Base-by-base conservation (phyloP, 2,329 filamentous ascomycete species). In the Orbilia oligospora region DNA sequence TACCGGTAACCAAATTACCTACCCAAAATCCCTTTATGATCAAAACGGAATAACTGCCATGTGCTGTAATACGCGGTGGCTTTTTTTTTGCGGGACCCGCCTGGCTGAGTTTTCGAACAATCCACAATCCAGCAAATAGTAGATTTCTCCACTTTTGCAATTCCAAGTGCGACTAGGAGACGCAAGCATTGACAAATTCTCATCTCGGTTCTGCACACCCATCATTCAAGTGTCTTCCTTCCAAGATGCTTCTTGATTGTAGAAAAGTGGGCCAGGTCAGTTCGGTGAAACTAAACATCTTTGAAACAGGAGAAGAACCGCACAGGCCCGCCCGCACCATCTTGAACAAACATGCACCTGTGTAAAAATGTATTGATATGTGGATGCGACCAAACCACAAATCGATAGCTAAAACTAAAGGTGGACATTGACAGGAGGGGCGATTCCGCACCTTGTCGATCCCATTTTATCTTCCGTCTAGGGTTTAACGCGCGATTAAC, bases 281-380 rank as follows among this genome's bases (percentile, higher is more conserved):
- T 69, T 72, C 48, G 53, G 55, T 68, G 68, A 68, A 78, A 78
- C 75, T 78, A 78, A 78, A 78, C 75, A 63, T 53, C 68, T 64
- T 53, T 78, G 75, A 78, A 78, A 78, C 75, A 78, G 75, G 75
- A 69, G 73, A 69, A 56, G 36, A 58, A 72, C 63, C 72, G 73
- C 53, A 71, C 68, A 61, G 73, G 73, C 67, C 75, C 53, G 27
- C 63, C 44, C 41, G 49, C 33, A 58, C 20, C 20, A 58, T n/a
- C 46, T 38, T 33, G 41, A 30, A 71, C 75, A 72, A 72, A 72
- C 68, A n/a, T n/a, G n/a, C n/a, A n/a, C n/a, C n/a, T n/a, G n/a
- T n/a, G n/a, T n/a, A n/a, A 71, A 67, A 49, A 30, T 6, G 27
- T 30, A 3, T 30, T 3, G 22, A 27, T 71, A 36, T 61, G 67